Percentiles rank a stretch among this genome's conserved stretches.
Conservation (phyloP, 2,329 filamentous ascomycete genomes). For the Pezicula radicicola region DNA sequence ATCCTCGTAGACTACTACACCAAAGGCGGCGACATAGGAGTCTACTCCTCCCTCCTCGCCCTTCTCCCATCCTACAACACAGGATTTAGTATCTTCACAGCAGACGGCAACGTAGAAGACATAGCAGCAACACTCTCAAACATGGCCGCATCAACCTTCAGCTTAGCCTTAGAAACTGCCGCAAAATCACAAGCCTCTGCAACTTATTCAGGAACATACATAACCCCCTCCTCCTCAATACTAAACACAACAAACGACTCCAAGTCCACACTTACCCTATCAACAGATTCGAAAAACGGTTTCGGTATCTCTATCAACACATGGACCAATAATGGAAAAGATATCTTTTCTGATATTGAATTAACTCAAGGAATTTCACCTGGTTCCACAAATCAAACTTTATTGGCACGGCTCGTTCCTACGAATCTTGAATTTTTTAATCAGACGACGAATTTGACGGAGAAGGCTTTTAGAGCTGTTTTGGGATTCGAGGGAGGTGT, state of each 20-base stretch:
- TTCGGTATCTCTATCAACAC: too few relatives aligned
- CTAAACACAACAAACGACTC: not conserved
- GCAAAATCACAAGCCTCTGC: not conserved
- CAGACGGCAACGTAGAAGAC: conserved; percentile 13
- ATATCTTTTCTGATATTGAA: not conserved
- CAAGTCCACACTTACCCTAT: not conserved
- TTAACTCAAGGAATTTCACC: not conserved
- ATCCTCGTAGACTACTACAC: conserved; percentile 41
- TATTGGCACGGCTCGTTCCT: not conserved
- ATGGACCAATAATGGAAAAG: not conserved
- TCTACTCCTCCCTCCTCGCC: conserved; percentile 38
- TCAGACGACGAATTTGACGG: too few relatives aligned
- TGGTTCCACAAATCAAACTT: not conserved
- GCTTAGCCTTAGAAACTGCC: not conserved
- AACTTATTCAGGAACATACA: not conserved
- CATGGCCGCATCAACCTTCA: not conserved
- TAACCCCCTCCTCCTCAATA: not conserved
- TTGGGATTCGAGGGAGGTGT: not conserved
- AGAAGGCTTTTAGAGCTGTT: not conserved
- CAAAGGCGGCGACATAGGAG: conserved; percentile 40
- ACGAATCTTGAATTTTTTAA: not conserved
- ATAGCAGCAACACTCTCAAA: not conserved
- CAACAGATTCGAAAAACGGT: too few relatives aligned
- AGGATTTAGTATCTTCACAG: conserved; percentile 36
- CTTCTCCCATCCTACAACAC: conserved; percentile 45